These are phyloP conservation scores for Pythium aphanidermatum DNA, from an alignment of 352 stramenopile genomes.

Conservation along the genomic window DNA sequence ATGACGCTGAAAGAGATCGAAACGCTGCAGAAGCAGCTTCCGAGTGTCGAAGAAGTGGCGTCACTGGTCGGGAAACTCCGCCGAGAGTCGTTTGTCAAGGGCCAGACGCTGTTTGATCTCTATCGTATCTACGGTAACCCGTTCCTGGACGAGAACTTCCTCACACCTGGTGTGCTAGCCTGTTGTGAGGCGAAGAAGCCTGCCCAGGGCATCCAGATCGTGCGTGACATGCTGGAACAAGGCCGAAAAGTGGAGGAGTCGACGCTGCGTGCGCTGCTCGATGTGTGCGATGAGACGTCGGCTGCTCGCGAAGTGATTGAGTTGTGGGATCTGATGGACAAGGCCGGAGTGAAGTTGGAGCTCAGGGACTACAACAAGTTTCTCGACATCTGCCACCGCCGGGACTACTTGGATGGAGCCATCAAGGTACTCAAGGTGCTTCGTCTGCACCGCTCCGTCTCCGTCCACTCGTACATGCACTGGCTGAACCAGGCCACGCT, in stretches of 20 bases:
- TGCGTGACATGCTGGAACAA: conserved; percentile 79
- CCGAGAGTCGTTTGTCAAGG: conserved; percentile 66
- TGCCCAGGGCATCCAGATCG: conserved; percentile 64
- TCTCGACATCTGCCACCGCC: conserved; percentile 71
- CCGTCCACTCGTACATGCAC: conserved; percentile 79
- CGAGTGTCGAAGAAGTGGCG: conserved; percentile 58
- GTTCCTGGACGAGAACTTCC: conserved; percentile 75
- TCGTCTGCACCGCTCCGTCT: conserved; percentile 50
- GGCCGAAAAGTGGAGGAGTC: conserved; percentile 75
- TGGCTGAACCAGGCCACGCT: conserved; percentile 74
- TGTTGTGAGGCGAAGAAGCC: conserved; percentile 77
- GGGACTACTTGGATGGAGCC: conserved; percentile 71
- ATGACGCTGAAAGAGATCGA: conserved; percentile 69
- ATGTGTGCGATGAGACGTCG: conserved; percentile 65
- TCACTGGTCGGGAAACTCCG: conserved; percentile 52
- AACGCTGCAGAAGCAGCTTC: conserved; percentile 66
- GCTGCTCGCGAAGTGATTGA: conserved; percentile 55
- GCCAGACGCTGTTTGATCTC: conserved; percentile 74
- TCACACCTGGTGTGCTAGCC: conserved; percentile 69
- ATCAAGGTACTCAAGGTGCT: conserved; percentile 75
- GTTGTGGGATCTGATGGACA: conserved; percentile 65
- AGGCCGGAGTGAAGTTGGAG: conserved; percentile 44
- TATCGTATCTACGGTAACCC: conserved; percentile 85
- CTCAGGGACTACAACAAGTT: conserved; percentile 63
- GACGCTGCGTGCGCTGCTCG: conserved; percentile 65